These are phyloP conservation scores for Arctostaphylos glauca DNA, from an alignment of 148 eudicot genomes.

Conservation along the genomic window DNA sequence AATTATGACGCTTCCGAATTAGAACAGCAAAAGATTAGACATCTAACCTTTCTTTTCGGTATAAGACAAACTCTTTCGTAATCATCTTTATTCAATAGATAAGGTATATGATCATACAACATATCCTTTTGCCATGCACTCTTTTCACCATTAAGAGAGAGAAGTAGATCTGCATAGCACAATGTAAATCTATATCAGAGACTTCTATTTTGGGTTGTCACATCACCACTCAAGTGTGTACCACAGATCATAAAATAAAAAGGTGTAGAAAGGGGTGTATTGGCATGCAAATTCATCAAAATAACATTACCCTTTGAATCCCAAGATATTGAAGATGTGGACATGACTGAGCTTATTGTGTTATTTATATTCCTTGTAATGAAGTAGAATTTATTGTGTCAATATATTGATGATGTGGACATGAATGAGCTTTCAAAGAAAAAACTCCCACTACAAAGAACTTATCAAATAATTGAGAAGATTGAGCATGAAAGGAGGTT, in stretches of 20 bases:
- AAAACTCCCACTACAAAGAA: neutral
- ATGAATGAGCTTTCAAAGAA: neutral
- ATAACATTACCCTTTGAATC: too few species aligned
- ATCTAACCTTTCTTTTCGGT: constrained; percentile 32
- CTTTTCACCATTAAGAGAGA: constrained; percentile 1
- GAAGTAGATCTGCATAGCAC: neutral
- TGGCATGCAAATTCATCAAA: neutral
- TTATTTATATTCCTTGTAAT: neutral
- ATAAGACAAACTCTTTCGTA: constrained; percentile 32
- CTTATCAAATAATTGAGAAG: neutral
- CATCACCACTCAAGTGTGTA: neutral
- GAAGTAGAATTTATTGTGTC: neutral
- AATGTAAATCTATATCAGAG: neutral
- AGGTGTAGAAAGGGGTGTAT: neutral
- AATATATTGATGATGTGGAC: neutral
- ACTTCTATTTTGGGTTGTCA: neutral
- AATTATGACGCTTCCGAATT: neutral
- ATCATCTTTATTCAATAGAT: constrained; percentile 34
- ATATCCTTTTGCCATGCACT: constrained; percentile 3
- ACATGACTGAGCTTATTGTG: neutral
- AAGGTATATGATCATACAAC: constrained; percentile 39
- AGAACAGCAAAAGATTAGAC: neutral
- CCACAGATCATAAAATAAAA: neutral
- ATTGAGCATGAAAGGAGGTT: neutral
- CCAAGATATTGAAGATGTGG: too few species aligned